These are phyloP conservation scores for Umbilicus rupestris DNA, from an alignment of 164 flowering plant genomes.

Conservation along the genomic window DNA sequence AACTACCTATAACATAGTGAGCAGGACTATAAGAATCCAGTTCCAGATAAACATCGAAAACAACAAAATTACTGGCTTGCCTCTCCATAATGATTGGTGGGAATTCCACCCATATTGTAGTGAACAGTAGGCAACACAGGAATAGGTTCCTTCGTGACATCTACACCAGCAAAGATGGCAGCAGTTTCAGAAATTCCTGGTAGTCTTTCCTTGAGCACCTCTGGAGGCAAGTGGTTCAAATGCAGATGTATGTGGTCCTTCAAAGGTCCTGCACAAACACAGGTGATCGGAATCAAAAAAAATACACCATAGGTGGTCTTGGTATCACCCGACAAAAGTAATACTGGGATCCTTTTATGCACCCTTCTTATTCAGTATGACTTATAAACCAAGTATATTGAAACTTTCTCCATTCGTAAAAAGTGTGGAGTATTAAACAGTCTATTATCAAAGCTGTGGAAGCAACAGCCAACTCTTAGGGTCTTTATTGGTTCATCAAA, in stretches of 20 bases:
- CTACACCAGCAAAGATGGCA: slow-evolving; percentile 98
- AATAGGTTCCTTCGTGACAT: slow-evolving; percentile 97
- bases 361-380: neutral
- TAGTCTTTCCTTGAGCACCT: slow-evolving; percentile 98
- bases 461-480: neutral
- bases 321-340: neutral
- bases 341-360: neutral
- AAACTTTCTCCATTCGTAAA: neutral
- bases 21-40: neutral
- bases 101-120: slow-evolving; percentile 98
- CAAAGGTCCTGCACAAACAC: slow-evolving; percentile 37
- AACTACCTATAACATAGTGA: slow-evolving; percentile 45
- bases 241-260: slow-evolving; percentile 83
- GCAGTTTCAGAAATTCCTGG: slow-evolving; percentile 99
- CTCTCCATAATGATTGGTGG: slow-evolving; percentile 96
- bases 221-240: slow-evolving; percentile 96
- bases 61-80: slow-evolving; percentile 21
- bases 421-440: neutral
- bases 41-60: neutral
- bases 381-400: neutral
- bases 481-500: neutral
- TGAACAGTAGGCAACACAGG: slow-evolving; percentile 98
- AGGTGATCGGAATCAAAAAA: neutral
- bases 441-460: too few species aligned
- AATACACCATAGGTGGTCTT: neutral